phyloP scores from a whole-genome alignment of 345 rosid genomes.

The Melaleuca quinquenervia region DNA sequence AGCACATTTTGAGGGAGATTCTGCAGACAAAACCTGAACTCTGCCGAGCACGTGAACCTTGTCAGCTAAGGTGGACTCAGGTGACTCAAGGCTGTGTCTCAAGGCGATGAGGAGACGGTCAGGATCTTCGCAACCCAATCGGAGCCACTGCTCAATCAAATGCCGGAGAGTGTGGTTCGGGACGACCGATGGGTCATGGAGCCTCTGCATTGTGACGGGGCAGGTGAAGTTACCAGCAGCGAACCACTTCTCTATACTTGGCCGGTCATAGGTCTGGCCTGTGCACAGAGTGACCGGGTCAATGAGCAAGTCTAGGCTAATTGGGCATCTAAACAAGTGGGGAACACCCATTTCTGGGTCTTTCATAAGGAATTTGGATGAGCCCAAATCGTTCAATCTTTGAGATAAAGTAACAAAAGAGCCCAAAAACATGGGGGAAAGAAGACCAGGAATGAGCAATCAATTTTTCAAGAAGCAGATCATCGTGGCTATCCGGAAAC shows the following conservation, averaged over 20 bases:
- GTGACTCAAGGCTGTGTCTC: conserved; percentile 26
- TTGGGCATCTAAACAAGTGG: conserved; percentile 56
- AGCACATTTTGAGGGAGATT: conserved; percentile 10
- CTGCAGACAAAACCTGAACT: conserved; percentile 10
- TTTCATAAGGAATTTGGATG: neutral
- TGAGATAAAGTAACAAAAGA: neutral
- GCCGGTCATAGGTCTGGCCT: conserved; percentile 61
- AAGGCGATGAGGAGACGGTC: conserved; percentile 1
- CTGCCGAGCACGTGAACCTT: conserved; percentile 18
- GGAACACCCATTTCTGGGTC: conserved; percentile 27
- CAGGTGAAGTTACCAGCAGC: conserved; percentile 52
- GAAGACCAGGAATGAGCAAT: neutral
- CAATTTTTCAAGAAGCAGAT: neutral
- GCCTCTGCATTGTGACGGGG: conserved; percentile 71
- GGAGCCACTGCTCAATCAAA: conserved; percentile 46
- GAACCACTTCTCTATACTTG: conserved; percentile 57
- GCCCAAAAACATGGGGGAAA: neutral
- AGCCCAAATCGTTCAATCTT: neutral
- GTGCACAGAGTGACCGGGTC: conserved; percentile 65
- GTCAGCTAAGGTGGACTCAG: conserved; percentile 3
- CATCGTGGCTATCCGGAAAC: neutral
- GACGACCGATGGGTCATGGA: conserved; percentile 41
- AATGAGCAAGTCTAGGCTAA: conserved; percentile 46
- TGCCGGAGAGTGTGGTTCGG: conserved; percentile 60
- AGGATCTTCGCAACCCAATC: conserved; percentile 1